Percentiles rank a stretch among this genome's conserved stretches.
phyloP scores from a whole-genome alignment of 2,329 filamentous ascomycete species.

The Claviceps sp. region DNA sequence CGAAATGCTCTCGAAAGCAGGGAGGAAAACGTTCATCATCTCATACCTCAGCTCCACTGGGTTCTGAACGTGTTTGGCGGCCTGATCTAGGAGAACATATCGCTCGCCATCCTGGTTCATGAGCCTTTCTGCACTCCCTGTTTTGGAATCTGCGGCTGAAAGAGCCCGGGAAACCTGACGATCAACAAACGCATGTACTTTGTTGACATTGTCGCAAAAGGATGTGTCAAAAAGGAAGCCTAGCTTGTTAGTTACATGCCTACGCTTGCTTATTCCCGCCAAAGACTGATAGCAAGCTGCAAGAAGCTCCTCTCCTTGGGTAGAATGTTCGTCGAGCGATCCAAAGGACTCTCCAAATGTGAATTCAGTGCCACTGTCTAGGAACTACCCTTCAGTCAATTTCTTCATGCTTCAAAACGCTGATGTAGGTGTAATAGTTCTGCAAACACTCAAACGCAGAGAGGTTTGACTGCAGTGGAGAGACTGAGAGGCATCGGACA shows the following conservation, averaged over 20 bases:
- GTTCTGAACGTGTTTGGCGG: constrained; percentile 2
- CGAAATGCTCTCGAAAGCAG: constrained; percentile 3
- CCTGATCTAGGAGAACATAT: constrained; percentile 4
- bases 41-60: constrained; percentile 2
- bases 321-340: background rate
- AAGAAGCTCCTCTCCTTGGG: constrained; percentile 3
- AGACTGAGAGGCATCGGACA: background rate
- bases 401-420: background rate
- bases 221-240: background rate
- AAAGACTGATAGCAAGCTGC: constrained; percentile 1
- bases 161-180: constrained; percentile 3
- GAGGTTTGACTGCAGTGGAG: background rate
- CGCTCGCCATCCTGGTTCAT: background rate
- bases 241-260: background rate
- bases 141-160: background rate
- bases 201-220: constrained; percentile 1
- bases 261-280: constrained; percentile 2
- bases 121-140: background rate
- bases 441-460: background rate
- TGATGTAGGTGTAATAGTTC: background rate
- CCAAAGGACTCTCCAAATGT: constrained; percentile 3
- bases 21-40: constrained; percentile 6
- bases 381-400: constrained; percentile 1
- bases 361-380: constrained; percentile 5
- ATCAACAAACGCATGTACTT: constrained; percentile 5